Conservation (phyloP, 202 grass and related monocot genomes). For the Schoenoplectus triqueter region DNA sequence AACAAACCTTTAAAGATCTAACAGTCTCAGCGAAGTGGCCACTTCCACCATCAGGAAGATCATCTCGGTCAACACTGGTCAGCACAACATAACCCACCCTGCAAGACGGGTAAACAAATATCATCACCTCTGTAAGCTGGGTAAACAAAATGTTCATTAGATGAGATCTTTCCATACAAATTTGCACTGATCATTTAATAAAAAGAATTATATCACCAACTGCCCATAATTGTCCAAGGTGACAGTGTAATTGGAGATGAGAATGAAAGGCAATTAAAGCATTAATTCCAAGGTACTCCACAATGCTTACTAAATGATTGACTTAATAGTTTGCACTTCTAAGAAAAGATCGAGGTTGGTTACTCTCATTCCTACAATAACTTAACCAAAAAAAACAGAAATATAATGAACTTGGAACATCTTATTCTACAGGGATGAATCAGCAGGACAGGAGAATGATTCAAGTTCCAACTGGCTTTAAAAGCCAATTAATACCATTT, state of each 20-base stretch:
- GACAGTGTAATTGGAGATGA: not conserved
- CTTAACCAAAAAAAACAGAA: not conserved
- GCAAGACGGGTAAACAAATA: slow-evolving; percentile 27
- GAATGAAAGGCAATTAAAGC: not conserved
- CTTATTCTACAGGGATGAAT: not conserved
- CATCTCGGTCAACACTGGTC: slow-evolving; percentile 96
- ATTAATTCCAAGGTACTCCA: not conserved
- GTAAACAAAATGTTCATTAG: not conserved
- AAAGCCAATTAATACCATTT: not conserved
- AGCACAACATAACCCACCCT: slow-evolving; percentile 91
- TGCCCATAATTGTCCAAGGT: not conserved
- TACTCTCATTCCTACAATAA: slow-evolving; percentile 12
- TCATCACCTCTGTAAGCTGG: not conserved
- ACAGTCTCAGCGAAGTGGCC: slow-evolving; percentile 85
- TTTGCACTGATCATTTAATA: not conserved
- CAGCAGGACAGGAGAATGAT: not conserved
- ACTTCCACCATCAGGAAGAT: slow-evolving; percentile 85
- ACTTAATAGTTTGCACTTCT: not conserved
- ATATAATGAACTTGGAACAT: not conserved
- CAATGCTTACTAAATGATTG: not conserved
- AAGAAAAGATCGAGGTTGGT: not conserved
- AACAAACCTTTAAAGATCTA: slow-evolving; percentile 73
- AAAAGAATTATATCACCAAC: not conserved
- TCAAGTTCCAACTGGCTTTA: not conserved
- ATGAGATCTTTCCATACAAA: not conserved